Base-by-base conservation (phyloP, 805 yeast genomes). In the Kodamaea neixiangensis region DNA sequence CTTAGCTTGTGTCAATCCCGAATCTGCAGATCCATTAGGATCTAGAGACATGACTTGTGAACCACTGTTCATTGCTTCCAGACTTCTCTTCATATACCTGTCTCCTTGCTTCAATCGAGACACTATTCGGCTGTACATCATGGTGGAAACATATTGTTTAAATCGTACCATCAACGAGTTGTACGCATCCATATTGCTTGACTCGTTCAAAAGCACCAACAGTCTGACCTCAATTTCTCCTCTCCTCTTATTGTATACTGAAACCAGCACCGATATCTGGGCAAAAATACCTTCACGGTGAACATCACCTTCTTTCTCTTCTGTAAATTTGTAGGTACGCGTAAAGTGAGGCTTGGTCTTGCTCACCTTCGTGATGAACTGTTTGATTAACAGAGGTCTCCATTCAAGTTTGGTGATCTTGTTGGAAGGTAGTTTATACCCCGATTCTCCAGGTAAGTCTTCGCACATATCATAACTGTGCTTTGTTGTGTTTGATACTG, bases 221-320 rank as follows among this genome's bases (percentile, higher is more conserved):
- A 15, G 46, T 5, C 17, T 18, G 21, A 48, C 51, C 35, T 48
- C 51, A 17, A 42, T 22, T 2, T 25, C 40, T n/a, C 51, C 47
- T 19, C 31, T 34, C 4, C 25, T 18, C 3, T 37, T 37, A 14
- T 35, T 25, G 33, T 48, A 48, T 5, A 35, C 39, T 3, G 51
- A 34, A 15, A 48, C 31, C 38, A 41, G 51, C 7, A 48, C 31
- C 20, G 35, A 17, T 11, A 42, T 7, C 38, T 33, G 29, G 17
- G 42, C 46, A 43, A 48, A 48, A 2, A 48, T 11, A 15, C 46
- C 44, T 6, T 25, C 20, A 21, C 34, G 14, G 41, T 33, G 38
- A 14, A 48, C 15, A 25, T 42, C 51, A 14, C 37, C 20, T 42
- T 37, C 47, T 43, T 42, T 20, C 17, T 31, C 21, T 19, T 14